phyloP scores from a whole-genome alignment of 345 rosid genomes.

The Orychophragmus violaceus region DNA sequence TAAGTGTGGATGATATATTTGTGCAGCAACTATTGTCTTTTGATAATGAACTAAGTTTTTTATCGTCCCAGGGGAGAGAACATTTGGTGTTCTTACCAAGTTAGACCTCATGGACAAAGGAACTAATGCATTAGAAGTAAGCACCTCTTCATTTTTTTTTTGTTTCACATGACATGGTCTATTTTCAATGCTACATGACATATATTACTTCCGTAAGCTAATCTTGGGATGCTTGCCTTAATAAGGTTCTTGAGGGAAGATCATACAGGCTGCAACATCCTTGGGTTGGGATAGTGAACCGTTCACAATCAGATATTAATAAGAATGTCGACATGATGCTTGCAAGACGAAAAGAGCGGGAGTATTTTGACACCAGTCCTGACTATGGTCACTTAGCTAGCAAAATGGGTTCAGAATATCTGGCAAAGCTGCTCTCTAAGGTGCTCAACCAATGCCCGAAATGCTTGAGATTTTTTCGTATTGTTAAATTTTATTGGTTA shows the following conservation, averaged over 20 bases:
- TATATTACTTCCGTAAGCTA: background rate
- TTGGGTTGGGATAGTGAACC: slow-evolving; percentile 98
- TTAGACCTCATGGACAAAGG: slow-evolving; percentile 98
- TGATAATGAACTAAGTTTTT: background rate
- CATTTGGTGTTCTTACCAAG: slow-evolving; percentile 97
- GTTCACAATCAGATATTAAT: slow-evolving; percentile 97
- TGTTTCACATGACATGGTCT: background rate
- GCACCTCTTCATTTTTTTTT: slow-evolving; percentile 6
- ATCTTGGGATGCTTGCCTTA: background rate
- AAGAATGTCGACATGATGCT: slow-evolving; percentile 83
- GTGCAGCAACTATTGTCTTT: background rate
- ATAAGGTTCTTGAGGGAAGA: slow-evolving; percentile 91
- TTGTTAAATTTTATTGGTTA: background rate
- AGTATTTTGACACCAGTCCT: slow-evolving; percentile 84
- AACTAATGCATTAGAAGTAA: slow-evolving; percentile 87
- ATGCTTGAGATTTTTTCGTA: background rate
- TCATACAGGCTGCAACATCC: slow-evolving; percentile 80
- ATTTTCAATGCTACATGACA: background rate
- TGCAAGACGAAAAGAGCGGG: slow-evolving; percentile 81
- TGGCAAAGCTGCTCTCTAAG: slow-evolving; percentile 93
- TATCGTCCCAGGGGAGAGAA: slow-evolving; percentile 60
- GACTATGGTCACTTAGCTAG: slow-evolving; percentile 87
- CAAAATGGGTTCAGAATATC: slow-evolving; percentile 97
- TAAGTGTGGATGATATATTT: background rate
- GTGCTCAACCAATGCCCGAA: slow-evolving; percentile 25